These are phyloP conservation scores for Carallia pectinifolia DNA, from an alignment of 345 rosid genomes.

Conservation along the genomic window DNA sequence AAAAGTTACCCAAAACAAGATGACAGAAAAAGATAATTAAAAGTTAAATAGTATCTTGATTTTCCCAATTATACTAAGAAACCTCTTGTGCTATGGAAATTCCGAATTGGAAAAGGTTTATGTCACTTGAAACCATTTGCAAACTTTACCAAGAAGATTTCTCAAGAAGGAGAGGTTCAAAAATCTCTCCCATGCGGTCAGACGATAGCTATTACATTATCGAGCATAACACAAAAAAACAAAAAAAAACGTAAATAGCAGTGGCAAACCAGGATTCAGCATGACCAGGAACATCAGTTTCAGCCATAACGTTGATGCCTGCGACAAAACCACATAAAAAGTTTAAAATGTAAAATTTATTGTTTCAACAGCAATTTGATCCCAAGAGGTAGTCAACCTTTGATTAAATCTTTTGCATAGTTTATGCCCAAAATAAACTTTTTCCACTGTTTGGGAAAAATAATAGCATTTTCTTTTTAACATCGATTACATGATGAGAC, in stretches of 20 bases:
- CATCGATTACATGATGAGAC: not conserved
- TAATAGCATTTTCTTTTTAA: not conserved
- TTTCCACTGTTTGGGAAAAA: not conserved
- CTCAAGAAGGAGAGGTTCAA: too few species aligned
- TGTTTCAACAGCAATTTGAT: not conserved
- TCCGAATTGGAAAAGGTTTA: too few species aligned
- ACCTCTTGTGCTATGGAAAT: too few species aligned
- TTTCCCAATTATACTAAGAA: too few species aligned
- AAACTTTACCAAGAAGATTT: too few species aligned
- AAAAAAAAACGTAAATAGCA: constrained; percentile 1
- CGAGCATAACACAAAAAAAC: not conserved
- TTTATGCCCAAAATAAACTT: not conserved
- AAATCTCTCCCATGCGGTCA: too few species aligned
- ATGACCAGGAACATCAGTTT: constrained; percentile 96
- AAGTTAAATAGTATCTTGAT: not conserved
- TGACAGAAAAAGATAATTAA: not conserved
- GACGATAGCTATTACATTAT: not conserved
- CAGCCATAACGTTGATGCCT: constrained; percentile 96
- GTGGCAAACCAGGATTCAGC: constrained; percentile 81
- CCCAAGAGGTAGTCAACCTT: not conserved
- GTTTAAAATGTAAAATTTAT: not conserved
- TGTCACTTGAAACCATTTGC: too few species aligned
- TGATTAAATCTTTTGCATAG: too few species aligned
- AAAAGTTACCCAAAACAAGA: not conserved
- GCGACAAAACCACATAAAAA: constrained; percentile 24